A percentile compares a stretch with the other conserved stretches of the same genome.
These are phyloP conservation scores for Colletotrichum godetiae DNA, from an alignment of 2,329 filamentous ascomycete genomes.

Conservation along the genomic window DNA sequence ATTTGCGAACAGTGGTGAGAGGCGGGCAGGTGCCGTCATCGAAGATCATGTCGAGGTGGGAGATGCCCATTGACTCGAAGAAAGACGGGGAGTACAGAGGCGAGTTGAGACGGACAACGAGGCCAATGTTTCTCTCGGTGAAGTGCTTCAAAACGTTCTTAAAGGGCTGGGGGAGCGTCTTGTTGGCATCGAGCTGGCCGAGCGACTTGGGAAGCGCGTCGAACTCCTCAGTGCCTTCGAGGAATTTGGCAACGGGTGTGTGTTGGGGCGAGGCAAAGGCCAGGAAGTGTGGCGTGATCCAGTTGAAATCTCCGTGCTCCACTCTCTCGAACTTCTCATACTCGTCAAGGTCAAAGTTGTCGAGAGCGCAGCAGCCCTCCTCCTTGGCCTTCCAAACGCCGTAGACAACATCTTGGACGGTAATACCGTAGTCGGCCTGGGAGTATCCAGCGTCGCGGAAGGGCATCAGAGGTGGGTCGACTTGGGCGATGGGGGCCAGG, in stretches of 20 bases:
- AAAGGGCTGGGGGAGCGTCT: constrained; percentile 84
- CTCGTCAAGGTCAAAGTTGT: constrained; percentile 96
- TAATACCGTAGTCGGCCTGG: constrained; percentile 95
- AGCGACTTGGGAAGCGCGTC: constrained; percentile 79
- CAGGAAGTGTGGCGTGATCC: constrained; percentile 94
- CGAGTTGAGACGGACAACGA: constrained; percentile 95
- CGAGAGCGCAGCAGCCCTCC: constrained; percentile 88
- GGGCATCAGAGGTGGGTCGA: constrained; percentile 97
- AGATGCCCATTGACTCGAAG: constrained; percentile 94
- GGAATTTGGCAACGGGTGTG: constrained; percentile 77
- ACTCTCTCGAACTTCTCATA: constrained; percentile 97
- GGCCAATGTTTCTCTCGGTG: constrained; percentile 84
- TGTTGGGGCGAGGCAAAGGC: constrained; percentile 97
- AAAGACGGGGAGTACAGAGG: constrained; percentile 97
- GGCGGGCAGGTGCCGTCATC: constrained; percentile 97
- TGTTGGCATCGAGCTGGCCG: constrained; percentile 76
- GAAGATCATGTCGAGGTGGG: constrained; percentile 99
- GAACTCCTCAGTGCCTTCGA: constrained; percentile 78
- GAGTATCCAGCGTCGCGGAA: constrained; percentile 99
- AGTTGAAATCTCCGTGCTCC: constrained; percentile 99
- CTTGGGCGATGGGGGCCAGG: constrained; percentile 93
- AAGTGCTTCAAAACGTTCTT: constrained; percentile 97
- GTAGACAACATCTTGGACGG: constrained; percentile 97
- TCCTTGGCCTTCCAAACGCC: constrained; percentile 99
- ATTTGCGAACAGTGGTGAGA: constrained; percentile 88